Percentiles rank a stretch among this genome's conserved stretches.
Evolutionary conservation across 208 protist species (phyloP).

Genomic region (Trypanosoma conorhini): DNA sequence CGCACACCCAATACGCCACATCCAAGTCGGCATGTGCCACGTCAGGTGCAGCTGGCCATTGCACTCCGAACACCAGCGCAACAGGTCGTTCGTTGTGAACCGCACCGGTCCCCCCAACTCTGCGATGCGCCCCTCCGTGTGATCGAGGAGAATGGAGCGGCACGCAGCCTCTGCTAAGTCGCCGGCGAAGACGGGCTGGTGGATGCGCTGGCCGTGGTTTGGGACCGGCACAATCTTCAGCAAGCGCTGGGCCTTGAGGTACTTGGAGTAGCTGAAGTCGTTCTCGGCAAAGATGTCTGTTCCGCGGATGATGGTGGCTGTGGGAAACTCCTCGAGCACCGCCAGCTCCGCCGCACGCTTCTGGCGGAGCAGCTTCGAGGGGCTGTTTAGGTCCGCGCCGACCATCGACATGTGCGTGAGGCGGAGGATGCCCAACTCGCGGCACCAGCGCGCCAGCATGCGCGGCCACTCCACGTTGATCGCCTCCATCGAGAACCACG

Average conservation of each 20-base stretch:
- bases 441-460: conserved; percentile 87
- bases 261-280: conserved; percentile 89
- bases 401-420: conserved; percentile 92
- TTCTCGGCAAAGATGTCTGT: conserved; percentile 90
- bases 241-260: conserved; percentile 86
- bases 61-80: conserved; percentile 88
- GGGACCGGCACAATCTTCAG: conserved; percentile 86
- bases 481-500: conserved; percentile 91
- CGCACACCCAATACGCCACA: conserved; percentile 64
- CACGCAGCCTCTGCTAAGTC: conserved; percentile 81
- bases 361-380: conserved; percentile 85
- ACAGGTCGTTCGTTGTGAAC: conserved; percentile 87
- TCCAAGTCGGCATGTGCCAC: conserved; percentile 70
- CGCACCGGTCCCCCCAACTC: conserved; percentile 90
- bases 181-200: conserved; percentile 90
- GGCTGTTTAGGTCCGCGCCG: conserved; percentile 83
- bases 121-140: conserved; percentile 90
- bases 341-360: conserved; percentile 85
- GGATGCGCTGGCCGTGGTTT: conserved; percentile 83
- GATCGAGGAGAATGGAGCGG: conserved; percentile 84
- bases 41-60: conserved; percentile 71
- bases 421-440: conserved; percentile 84
- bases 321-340: conserved; percentile 91
- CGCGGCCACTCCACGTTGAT: conserved; percentile 92
- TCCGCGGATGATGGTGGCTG: conserved; percentile 85